Evolutionary conservation across 805 yeast species (phyloP).

Genomic region (Metschnikowia reukaufii): DNA sequence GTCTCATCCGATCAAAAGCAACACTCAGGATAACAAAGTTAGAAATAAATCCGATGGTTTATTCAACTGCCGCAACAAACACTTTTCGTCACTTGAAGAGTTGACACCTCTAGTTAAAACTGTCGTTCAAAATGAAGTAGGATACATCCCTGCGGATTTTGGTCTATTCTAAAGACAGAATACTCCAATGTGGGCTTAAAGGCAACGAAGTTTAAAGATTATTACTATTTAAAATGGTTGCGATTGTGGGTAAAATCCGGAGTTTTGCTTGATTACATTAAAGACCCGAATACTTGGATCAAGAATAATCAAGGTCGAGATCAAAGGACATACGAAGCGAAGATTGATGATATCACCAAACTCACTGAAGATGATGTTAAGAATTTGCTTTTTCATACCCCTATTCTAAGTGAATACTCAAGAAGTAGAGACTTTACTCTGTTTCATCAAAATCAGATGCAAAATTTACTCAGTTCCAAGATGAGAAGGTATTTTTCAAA

Average conservation of each 20-base stretch:
- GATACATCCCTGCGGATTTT: conserved; percentile 34
- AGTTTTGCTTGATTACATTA: conserved; percentile 27
- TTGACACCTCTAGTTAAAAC: conserved; percentile 21
- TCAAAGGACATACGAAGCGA: conserved; percentile 7
- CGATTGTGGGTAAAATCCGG: conserved; percentile 21
- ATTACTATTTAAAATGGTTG: conserved; percentile 10
- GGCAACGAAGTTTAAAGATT: conserved; percentile 3
- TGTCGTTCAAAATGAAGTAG: conserved; percentile 22
- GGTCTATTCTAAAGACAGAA: conserved; percentile 28
- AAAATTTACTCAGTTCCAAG: conserved; percentile 9
- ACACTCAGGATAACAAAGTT: neutral
- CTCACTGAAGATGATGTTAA: conserved; percentile 26
- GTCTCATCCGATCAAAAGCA: neutral
- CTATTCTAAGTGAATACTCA: conserved; percentile 28
- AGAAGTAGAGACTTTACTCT: conserved; percentile 24
- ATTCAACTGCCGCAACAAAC: conserved; percentile 42
- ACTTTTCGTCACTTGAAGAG: conserved; percentile 27
- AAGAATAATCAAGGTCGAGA: neutral
- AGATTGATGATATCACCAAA: neutral
- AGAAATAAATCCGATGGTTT: conserved; percentile 23
- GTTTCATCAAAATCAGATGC: conserved; percentile 31
- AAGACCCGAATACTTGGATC: conserved; percentile 27
- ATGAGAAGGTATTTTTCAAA: conserved; percentile 7
- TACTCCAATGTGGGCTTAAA: conserved; percentile 21
- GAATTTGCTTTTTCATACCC: conserved; percentile 26